Conservation (phyloP, 148 eudicot species). For the Rhododendron kiyosumense region DNA sequence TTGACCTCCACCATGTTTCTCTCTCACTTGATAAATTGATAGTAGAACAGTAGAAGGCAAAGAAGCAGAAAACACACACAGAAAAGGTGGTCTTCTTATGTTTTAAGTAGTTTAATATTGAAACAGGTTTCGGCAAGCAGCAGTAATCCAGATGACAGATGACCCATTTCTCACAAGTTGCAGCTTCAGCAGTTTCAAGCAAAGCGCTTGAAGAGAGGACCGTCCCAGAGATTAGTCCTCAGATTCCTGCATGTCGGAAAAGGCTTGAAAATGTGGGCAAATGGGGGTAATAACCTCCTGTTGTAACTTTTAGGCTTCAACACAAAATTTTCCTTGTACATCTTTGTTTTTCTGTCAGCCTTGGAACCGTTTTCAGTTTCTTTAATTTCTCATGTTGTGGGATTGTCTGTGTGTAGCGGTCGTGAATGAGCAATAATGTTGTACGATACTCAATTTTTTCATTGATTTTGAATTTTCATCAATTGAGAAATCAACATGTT, state of each 20-base stretch:
- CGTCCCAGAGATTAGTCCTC: background rate
- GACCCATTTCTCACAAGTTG: constrained; percentile 1
- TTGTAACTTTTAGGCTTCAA: background rate
- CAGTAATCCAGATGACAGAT: background rate
- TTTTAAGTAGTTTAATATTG: background rate
- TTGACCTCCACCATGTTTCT: background rate
- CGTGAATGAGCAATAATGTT: background rate
- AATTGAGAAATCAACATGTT: background rate
- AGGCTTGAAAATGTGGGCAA: background rate
- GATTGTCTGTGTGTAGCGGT: background rate
- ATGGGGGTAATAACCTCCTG: background rate
- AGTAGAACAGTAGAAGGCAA: background rate
- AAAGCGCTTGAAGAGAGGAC: background rate
- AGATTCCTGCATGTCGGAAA: background rate
- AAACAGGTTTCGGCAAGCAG: background rate
- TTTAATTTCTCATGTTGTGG: background rate
- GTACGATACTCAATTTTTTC: background rate
- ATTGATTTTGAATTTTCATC: background rate
- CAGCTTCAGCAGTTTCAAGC: background rate
- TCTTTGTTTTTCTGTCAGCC: background rate
- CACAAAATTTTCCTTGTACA: background rate
- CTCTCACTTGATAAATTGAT: background rate
- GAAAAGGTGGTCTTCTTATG: background rate
- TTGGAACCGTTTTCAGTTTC: background rate
- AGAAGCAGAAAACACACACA: background rate